Base-by-base conservation (phyloP, 2,329 filamentous ascomycete genomes). In the Kalmusia sp. region DNA sequence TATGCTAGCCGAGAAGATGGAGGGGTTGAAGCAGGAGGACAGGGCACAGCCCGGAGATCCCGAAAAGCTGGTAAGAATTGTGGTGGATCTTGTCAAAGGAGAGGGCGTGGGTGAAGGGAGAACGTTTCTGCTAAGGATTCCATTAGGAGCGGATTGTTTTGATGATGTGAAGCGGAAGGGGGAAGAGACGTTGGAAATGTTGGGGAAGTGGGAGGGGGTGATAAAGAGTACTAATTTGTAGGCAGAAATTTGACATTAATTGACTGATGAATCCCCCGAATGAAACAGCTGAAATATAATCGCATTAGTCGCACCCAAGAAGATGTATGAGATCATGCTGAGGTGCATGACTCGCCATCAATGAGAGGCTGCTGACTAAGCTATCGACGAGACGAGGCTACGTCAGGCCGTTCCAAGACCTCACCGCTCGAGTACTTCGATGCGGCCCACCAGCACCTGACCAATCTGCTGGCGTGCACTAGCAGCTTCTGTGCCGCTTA, bases 11-110 rank as follows among this genome's bases (percentile, higher is more conserved):
- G 45, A 37, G 12, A 43, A 49, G 33, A 48, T 54, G 44, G 33
- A 44, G 22, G 30, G 27, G 3, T 38, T 52, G 19, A 34, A 24
- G 8, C 15, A 25, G 1, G 41, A 54, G n/a, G 51, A 54, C 33
- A 15, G 27, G 14, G 15, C 30, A 9, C 51, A 54, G 31, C 51
- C 38, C 14, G 45, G 51, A 7, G 51, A 49, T 41, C 51, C 51
- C 22, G 6, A 37, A 15, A 54, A 54, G 40, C 17, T 38, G n/a
- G 71, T 12, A 70, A 72, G 49, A 48, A 68, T 43, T 70, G 63
- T 65, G 57, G 58, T 52, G 67, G 71, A 48, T 21, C 15, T 43
- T 4, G 17, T 39, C 8, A 39, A 22, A n/a, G 17, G 17, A 6
- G 19, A 24, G 21, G 19, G 19, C 2, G 17, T 24, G 7, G 19